Evolutionary conservation across 306 rosid species (phyloP), one percentile per base, ranked within the genome.

Genomic region (Citrullus amarus): DNA sequence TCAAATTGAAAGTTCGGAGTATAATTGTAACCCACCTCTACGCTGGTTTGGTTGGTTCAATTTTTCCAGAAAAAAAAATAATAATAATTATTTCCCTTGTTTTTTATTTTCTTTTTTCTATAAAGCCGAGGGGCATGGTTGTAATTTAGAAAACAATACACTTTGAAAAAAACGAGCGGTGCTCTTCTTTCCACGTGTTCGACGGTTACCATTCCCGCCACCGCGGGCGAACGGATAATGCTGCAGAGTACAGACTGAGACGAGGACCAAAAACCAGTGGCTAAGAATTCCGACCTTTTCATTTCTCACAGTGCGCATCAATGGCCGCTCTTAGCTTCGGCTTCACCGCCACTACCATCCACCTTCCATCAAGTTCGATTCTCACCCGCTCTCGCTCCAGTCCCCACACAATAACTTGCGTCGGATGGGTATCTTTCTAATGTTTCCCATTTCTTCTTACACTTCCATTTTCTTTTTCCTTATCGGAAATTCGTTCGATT

Each of bases 251-350:
- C 34, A 68, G 25, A 41, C 2, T 15, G 48, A 65, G 50, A 6
- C 48, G 17, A 59, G 73, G 12, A 11, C 73, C 73, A 39, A 18
- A 18, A 18, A 17, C 75, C 54, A 41, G 76, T 16, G 39, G 59
- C 60, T 72, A 8, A 48, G 25, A 72, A 7, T 53, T 72, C 43
- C 60, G 13, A 72, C 8, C 39, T 70, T 65, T 68, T 67, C 73
- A 36, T 38, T 18, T 67, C 39, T 41, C 53, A 9, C 16, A 67
- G 54, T 25, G 68, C 48, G 55, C 44, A 46, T 51, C 80, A 80
- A 93, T 93, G 98, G 93, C 93, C 62, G 76, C 90, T 66, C 90
- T 91, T 54, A 83, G 89, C 86, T 57, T 91, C 36, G 93, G 96
- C 79, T 69, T 93, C 50, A 87, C 88, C 30, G 65, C 87, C 41